A percentile compares a stretch with the other conserved stretches of the same genome.
These are phyloP conservation scores for Spinacia oleracea DNA, from an alignment of 179 eudicot species.

Conservation along the genomic window DNA sequence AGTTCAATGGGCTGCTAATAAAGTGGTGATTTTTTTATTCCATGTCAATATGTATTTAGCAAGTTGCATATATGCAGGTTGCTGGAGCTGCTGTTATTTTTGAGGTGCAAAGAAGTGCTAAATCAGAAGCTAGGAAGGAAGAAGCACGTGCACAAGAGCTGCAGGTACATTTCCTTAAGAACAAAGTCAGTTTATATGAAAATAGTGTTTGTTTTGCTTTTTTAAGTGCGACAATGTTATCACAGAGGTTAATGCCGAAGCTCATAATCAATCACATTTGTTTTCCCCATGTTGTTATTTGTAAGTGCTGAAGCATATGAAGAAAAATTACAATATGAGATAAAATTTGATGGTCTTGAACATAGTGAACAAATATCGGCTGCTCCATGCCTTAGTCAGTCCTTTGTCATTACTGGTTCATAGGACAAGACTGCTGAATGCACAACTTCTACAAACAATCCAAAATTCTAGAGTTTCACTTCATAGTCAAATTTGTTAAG, in stretches of 20 bases:
- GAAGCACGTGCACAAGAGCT: slow-evolving; percentile 45
- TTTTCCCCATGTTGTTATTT: background rate
- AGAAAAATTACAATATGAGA: background rate
- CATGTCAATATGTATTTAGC: background rate
- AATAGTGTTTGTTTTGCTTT: background rate
- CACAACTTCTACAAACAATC: background rate
- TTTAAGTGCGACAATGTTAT: background rate
- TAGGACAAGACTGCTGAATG: background rate
- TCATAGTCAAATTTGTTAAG: background rate
- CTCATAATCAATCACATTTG: background rate
- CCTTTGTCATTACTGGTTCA: background rate
- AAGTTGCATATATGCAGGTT: slow-evolving; percentile 38
- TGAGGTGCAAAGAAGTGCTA: slow-evolving; percentile 58
- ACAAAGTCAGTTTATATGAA: background rate
- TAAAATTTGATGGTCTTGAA: background rate
- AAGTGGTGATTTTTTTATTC: background rate
- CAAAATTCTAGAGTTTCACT: background rate
- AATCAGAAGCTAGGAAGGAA: slow-evolving; percentile 54
- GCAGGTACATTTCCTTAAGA: slow-evolving; percentile 33
- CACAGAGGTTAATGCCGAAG: background rate
- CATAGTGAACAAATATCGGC: background rate
- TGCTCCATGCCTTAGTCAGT: background rate
- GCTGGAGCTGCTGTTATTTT: slow-evolving; percentile 50
- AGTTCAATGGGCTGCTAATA: background rate
- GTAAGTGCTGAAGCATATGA: background rate